Conservation (phyloP, 768 basidiomycete species). For the Russula sp. region DNA sequence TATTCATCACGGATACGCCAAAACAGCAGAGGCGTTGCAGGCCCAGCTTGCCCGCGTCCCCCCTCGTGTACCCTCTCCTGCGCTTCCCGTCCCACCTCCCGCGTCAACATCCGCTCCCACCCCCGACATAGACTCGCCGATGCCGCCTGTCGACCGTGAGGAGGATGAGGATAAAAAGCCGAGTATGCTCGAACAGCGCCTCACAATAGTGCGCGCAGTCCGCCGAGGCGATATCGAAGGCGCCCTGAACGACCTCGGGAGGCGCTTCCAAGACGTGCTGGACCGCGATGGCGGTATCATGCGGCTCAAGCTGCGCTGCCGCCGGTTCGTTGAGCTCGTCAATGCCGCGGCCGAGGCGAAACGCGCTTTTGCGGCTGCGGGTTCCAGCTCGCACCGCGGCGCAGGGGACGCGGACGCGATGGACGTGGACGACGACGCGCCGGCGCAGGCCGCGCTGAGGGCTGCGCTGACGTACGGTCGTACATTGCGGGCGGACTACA, state of each 20-base stretch:
- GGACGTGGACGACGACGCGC: constrained; percentile 51
- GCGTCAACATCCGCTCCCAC: constrained; percentile 16
- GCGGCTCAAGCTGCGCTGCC: constrained; percentile 75
- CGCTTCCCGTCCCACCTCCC: constrained; percentile 21
- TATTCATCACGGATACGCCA: constrained; percentile 77
- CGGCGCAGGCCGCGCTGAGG: constrained; percentile 50
- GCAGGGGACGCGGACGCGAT: constrained; percentile 32
- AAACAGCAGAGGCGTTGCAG: constrained; percentile 63
- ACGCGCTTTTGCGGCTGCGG: constrained; percentile 6
- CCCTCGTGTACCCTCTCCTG: constrained; percentile 15
- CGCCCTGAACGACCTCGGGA: constrained; percentile 51
- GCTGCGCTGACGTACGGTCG: constrained; percentile 72
- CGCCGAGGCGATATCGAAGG: constrained; percentile 64
- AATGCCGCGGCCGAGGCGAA: constrained; percentile 22
- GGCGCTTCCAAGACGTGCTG: constrained; percentile 58
- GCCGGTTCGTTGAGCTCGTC: constrained; percentile 75
- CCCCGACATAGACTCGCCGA: constrained; percentile 18
- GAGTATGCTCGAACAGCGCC: constrained; percentile 49
- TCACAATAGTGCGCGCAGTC: constrained; percentile 65
- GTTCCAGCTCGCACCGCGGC: constrained; percentile 4
- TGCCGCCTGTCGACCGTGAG: constrained; percentile 30
- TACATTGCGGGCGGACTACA: constrained; percentile 60
- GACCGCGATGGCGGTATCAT: constrained; percentile 63
- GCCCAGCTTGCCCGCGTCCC: constrained; percentile 34
- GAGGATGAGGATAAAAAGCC: constrained; percentile 35